Evolutionary conservation across 208 protist species (phyloP).

Genomic region (Trypanosomatidae sp.): DNA sequence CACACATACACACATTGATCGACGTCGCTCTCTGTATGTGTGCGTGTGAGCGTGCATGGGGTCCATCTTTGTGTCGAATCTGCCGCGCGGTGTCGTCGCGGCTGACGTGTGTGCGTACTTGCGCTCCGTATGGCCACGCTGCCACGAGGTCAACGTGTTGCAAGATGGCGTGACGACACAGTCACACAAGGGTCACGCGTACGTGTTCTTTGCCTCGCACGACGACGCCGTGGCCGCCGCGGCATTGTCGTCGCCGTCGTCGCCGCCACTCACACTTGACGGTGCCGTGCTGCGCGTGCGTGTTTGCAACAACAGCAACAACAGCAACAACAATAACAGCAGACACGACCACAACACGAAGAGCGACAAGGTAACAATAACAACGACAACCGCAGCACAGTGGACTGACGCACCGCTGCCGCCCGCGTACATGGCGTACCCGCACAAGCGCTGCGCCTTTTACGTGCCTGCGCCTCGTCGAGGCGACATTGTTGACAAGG

Average conservation of each 20-base stretch:
- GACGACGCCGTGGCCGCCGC: slow-evolving; percentile 10
- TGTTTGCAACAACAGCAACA: neutral
- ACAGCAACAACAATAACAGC: neutral
- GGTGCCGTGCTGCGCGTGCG: neutral
- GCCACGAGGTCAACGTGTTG: slow-evolving; percentile 8
- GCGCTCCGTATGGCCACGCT: slow-evolving; percentile 12
- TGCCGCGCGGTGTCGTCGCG: slow-evolving; percentile 4
- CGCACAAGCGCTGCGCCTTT: too few relatives aligned
- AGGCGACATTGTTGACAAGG: too few relatives aligned
- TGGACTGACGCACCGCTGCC: too few relatives aligned
- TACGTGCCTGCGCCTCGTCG: too few relatives aligned
- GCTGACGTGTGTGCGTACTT: neutral
- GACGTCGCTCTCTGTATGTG: too few relatives aligned
- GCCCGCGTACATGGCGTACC: too few relatives aligned
- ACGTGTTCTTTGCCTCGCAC: slow-evolving; percentile 14
- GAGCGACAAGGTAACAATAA: neutral
- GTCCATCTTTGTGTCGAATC: slow-evolving; percentile 25
- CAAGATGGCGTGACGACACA: slow-evolving; percentile 6
- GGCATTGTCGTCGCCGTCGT: neutral
- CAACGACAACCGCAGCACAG: too few relatives aligned
- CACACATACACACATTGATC: too few relatives aligned
- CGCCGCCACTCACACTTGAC: neutral
- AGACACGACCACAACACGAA: neutral
- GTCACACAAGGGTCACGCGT: slow-evolving; percentile 33
- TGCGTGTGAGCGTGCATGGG: slow-evolving; percentile 9